Conservation (phyloP, 495 filamentous ascomycete genomes). For the Penicillium daleae region DNA sequence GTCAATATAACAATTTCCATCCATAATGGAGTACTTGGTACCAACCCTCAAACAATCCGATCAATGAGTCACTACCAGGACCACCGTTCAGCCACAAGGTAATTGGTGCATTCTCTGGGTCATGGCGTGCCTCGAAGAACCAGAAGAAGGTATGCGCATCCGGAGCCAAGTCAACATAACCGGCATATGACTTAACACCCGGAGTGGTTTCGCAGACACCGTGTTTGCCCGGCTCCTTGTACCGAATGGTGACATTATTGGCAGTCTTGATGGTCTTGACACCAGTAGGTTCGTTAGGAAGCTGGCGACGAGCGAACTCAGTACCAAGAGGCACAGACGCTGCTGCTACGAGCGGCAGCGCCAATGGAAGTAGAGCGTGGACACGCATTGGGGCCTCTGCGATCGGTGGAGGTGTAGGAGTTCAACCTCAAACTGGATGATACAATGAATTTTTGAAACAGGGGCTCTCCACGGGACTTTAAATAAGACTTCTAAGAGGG, state of each 20-base stretch:
- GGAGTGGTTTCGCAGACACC: constrained; percentile 55
- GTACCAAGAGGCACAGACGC: constrained; percentile 20
- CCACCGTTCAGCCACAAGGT: constrained; percentile 58
- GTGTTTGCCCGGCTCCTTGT: constrained; percentile 46
- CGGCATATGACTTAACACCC: constrained; percentile 51
- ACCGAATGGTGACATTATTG: constrained; percentile 52
- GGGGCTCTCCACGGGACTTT: background rate
- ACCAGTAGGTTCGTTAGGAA: constrained; percentile 53
- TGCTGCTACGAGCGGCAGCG: constrained; percentile 33
- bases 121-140: constrained; percentile 54
- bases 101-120: constrained; percentile 55
- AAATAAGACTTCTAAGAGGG: constrained; percentile 1
- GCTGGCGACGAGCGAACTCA: constrained; percentile 39
- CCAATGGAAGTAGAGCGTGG: constrained; percentile 25
- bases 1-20: background rate
- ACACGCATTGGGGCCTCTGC: constrained; percentile 33
- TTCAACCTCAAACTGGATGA: constrained; percentile 6
- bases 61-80: constrained; percentile 64
- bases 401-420: background rate
- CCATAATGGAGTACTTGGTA: constrained; percentile 12
- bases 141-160: constrained; percentile 53
- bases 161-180: constrained; percentile 51
- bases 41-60: constrained; percentile 69
- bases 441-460: background rate
- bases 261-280: constrained; percentile 63